Evolutionary conservation across 495 filamentous ascomycete species (phyloP).

Genomic region (Penicillium simplicissimum): DNA sequence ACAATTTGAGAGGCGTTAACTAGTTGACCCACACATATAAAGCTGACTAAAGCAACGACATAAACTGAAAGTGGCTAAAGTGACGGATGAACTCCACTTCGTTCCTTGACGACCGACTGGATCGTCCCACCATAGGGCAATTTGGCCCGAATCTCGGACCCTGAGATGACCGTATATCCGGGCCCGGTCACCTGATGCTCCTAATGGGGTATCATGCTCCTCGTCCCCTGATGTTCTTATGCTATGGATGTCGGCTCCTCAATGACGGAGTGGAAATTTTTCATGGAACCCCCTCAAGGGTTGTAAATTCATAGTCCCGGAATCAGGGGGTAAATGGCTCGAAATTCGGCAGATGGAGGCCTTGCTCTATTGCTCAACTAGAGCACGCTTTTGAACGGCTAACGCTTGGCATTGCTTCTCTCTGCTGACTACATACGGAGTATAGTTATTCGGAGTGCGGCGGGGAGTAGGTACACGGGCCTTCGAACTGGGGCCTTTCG

Average conservation of each 20-base stretch:
- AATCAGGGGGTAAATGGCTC: background rate
- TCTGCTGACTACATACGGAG: background rate
- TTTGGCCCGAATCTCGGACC: slow-evolving; percentile 14
- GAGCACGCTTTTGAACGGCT: slow-evolving; percentile 6
- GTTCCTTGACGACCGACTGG: background rate
- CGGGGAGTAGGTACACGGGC: background rate
- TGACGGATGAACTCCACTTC: slow-evolving; percentile 4
- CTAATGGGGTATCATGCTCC: slow-evolving; percentile 22
- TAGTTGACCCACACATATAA: background rate
- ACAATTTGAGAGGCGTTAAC: slow-evolving; percentile 1
- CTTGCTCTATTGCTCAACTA: background rate
- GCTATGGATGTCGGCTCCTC: background rate
- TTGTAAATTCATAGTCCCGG: background rate
- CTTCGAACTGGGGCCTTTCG: background rate
- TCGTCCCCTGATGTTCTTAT: background rate
- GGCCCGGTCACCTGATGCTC: slow-evolving; percentile 9
- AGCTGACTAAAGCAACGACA: background rate
- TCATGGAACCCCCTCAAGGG: background rate
- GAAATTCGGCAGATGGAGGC: background rate
- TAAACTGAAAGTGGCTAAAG: background rate
- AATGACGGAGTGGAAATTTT: background rate
- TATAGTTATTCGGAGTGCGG: background rate
- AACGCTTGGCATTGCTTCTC: slow-evolving; percentile 27
- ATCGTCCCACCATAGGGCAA: slow-evolving; percentile 6
- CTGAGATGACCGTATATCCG: slow-evolving; percentile 20